These are phyloP conservation scores for Fagopyrum esculentum DNA, from an alignment of 148 eudicot genomes.

Conservation along the genomic window DNA sequence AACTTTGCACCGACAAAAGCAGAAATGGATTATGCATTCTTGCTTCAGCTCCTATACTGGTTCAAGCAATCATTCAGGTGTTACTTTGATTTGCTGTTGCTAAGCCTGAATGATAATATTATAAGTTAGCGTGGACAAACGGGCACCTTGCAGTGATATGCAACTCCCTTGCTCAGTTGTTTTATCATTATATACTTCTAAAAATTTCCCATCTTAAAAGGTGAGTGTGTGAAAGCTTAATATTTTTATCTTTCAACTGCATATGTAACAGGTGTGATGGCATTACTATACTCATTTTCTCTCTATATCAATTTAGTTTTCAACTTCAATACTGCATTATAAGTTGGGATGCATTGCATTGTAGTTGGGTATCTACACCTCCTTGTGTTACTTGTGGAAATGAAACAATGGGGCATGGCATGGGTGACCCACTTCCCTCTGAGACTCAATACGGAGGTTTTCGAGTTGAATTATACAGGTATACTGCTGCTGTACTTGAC, in stretches of 20 bases:
- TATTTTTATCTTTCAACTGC: background rate
- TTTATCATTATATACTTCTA: background rate
- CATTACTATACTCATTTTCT: background rate
- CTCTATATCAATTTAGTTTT: background rate
- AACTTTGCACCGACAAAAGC: slow-evolving; percentile 61
- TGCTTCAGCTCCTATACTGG: slow-evolving; percentile 90
- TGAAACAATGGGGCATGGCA: slow-evolving; percentile 59
- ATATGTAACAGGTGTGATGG: background rate
- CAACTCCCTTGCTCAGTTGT: background rate
- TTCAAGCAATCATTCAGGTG: slow-evolving; percentile 93
- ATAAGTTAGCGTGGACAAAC: background rate
- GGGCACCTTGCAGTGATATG: background rate
- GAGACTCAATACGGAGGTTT: slow-evolving; percentile 66
- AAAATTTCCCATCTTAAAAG: background rate
- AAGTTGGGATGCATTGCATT: slow-evolving; percentile 9
- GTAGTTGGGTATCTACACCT: slow-evolving; percentile 88
- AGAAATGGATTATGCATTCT: slow-evolving; percentile 72
- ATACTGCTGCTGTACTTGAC: slow-evolving; percentile 17
- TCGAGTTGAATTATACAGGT: slow-evolving; percentile 92
- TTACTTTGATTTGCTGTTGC: background rate
- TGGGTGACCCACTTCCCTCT: slow-evolving; percentile 55
- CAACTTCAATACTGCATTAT: background rate
- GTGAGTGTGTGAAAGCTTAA: background rate
- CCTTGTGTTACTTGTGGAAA: slow-evolving; percentile 74
- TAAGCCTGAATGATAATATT: background rate